Evolutionary conservation across 108 stramenopile genomes (phyloP).

Genomic region (Phaeodactylum tricornutum): DNA sequence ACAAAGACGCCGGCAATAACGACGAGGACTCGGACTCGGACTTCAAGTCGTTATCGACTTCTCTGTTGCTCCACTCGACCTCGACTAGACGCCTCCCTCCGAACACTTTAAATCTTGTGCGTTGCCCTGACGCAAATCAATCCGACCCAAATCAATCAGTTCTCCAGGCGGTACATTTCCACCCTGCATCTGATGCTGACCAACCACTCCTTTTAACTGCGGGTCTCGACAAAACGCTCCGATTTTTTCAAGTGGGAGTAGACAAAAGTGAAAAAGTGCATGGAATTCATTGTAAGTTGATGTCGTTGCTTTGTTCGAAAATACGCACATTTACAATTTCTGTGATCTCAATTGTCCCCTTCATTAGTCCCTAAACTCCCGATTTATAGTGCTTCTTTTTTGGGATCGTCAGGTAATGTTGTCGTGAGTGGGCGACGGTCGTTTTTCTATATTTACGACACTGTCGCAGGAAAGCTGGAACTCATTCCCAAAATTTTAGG

Average conservation of each 20-base stretch:
- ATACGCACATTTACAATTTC: not conserved
- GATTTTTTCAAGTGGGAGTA: conserved; percentile 85
- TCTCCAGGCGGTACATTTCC: conserved; percentile 73
- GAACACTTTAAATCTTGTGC: conserved; percentile 48
- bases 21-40: conserved; percentile 24
- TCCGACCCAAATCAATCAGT: conserved; percentile 63
- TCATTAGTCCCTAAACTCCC: conserved; percentile 72
- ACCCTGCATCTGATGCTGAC: conserved; percentile 63
- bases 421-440: conserved; percentile 81
- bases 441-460: conserved; percentile 91
- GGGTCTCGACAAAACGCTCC: conserved; percentile 84
- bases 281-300: conserved; percentile 67
- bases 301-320: not conserved
- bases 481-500: conserved; percentile 60
- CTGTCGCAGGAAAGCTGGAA: conserved; percentile 65
- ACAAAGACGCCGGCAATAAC: conserved; percentile 1
- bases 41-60: conserved; percentile 11
- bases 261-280: conserved; percentile 76
- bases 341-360: no score
- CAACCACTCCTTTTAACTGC: conserved; percentile 67
- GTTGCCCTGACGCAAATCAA: conserved; percentile 79
- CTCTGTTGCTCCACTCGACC: conserved; percentile 15
- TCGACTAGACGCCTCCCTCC: conserved; percentile 33
- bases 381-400: conserved; percentile 78
- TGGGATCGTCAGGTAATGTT: conserved; percentile 63